Base-by-base conservation (phyloP, 73 alveolate genomes). In the Paramecium primaurelia region DNA sequence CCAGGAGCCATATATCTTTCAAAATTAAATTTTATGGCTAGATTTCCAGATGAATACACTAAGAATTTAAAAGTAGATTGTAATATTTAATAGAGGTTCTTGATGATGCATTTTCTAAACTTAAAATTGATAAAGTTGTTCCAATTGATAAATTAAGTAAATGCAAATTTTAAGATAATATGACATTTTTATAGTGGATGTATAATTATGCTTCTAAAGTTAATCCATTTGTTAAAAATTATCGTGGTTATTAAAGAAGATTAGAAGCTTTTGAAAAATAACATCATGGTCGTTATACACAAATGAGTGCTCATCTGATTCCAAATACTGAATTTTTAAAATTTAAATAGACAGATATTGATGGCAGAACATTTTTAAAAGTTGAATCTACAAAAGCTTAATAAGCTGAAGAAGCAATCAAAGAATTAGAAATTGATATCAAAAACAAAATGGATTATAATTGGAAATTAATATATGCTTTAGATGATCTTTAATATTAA, bases 251-350 rank as follows among this genome's bases (percentile, higher is more conserved):
- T 80, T 26, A 9, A 18, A 80, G 58, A 47, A 42, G 91, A 80
- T 80, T 32, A 18, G 91, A 80, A 10, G 54, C 91, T 18, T 80
- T 45, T 80, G 91, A 80, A 26, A 80, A 80, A 80, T 80, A 80
- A 18, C 91, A 80, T 45, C 91, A 80, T 80, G 77, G 91, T 32
- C 91, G 91, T 32, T 80, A 80, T 80, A 44, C 47, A 3, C 45
- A 80, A 80, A 80, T 80, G 91, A 80, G 91, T 80, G 91, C 91
- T 2, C 91, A 80, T 80, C 8, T 80, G 45, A 80, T 80, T 18
- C 91, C 91, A 26, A 80, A 80, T 36, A 42, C 71, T 42, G 91
- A 80, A 36, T 80, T 80, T n/a, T 49, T 80, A 44, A 80, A 80
- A 47, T 80, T 80, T 47, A 80, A 47, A 49, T 20, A 49, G 49